Evolutionary conservation across 805 yeast species (phyloP).

Genomic region (Candida loeiensis): DNA sequence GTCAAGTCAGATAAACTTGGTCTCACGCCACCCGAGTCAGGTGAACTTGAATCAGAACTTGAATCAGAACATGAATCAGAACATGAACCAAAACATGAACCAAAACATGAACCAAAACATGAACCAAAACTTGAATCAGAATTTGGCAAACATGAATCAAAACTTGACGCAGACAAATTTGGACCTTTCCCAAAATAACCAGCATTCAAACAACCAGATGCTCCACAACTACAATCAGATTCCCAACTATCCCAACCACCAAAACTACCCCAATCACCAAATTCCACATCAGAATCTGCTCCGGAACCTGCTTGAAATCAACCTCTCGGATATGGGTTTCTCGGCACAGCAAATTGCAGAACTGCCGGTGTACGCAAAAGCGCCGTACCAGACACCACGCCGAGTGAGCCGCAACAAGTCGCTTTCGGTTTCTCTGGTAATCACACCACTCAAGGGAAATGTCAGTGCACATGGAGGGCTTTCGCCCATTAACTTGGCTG

Average conservation of each 20-base stretch:
- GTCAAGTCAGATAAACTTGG: neutral
- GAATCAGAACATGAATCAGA: neutral
- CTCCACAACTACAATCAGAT: conserved; percentile 4
- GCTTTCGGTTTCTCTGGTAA: conserved; percentile 28
- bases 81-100: neutral
- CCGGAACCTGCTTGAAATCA: conserved; percentile 1
- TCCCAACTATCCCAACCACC: too few species aligned
- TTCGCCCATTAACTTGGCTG: conserved; percentile 23
- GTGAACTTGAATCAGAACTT: neutral
- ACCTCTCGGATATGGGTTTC: neutral
- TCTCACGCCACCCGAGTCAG: neutral
- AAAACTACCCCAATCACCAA: too few species aligned
- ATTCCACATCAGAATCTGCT: too few species aligned
- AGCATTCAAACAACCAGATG: neutral
- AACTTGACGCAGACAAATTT: too few species aligned
- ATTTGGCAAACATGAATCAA: neutral
- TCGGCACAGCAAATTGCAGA: conserved; percentile 3
- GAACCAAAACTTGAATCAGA: neutral
- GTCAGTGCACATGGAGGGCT: conserved; percentile 10
- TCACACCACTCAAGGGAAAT: conserved; percentile 33
- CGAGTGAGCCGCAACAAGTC: conserved; percentile 31
- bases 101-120: too few species aligned
- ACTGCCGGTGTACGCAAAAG: neutral
- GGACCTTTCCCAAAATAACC: neutral
- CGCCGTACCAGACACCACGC: conserved; percentile 33